Conservation (phyloP, 176 grass and related monocot species). For the Oryza punctata region DNA sequence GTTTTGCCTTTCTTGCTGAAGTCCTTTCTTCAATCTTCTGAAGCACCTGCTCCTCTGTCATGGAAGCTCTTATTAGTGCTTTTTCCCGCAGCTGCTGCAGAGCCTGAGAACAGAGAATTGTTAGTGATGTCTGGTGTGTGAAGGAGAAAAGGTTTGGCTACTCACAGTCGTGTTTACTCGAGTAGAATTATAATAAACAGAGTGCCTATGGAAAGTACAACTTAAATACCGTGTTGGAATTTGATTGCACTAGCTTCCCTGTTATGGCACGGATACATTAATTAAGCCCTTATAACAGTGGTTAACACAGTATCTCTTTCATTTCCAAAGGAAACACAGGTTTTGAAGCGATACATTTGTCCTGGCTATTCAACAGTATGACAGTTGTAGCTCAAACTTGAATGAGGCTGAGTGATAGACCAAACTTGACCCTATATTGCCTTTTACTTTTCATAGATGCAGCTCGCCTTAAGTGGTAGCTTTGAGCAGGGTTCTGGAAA, state of each 20-base stretch:
- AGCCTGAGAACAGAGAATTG: slow-evolving; percentile 37
- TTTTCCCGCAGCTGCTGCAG: slow-evolving; percentile 75
- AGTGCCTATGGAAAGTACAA: background rate
- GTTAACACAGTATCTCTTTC: slow-evolving; percentile 1
- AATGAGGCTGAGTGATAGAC: background rate
- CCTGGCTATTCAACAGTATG: slow-evolving; percentile 12
- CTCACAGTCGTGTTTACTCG: background rate
- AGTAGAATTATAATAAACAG: background rate
- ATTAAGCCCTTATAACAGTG: background rate
- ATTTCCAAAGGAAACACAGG: slow-evolving; percentile 12
- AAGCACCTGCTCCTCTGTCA: slow-evolving; percentile 68
- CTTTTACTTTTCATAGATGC: background rate
- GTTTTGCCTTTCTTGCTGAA: slow-evolving; percentile 69
- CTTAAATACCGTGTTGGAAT: background rate
- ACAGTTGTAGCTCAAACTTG: background rate
- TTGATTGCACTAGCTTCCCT: background rate
- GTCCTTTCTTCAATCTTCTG: slow-evolving; percentile 83
- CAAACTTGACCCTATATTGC: background rate
- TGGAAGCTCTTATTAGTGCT: slow-evolving; percentile 56
- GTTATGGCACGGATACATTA: background rate
- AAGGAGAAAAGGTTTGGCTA: background rate
- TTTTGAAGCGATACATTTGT: background rate
- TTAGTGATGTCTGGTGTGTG: slow-evolving; percentile 5
- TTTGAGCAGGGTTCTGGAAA: background rate
- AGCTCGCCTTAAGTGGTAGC: background rate